A percentile compares a stretch with the other conserved stretches of the same genome.
Evolutionary conservation across 495 filamentous ascomycete species (phyloP).

Genomic region (Daldinia caldariorum): DNA sequence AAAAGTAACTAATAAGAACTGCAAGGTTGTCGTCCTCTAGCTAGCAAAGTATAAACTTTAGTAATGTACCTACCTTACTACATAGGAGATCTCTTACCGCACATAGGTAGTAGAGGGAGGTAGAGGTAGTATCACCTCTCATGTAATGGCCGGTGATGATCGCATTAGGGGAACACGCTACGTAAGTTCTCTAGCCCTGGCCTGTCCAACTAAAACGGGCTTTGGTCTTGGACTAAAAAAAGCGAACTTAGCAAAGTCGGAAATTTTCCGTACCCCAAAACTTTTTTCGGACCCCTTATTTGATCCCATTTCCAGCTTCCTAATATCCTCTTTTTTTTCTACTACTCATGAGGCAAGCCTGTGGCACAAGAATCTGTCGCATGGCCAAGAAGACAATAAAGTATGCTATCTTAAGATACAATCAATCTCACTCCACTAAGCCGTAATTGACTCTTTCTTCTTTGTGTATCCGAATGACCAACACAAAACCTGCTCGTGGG

Average conservation of each 20-base stretch:
- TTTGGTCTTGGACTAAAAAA: neutral
- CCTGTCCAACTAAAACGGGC: constrained; percentile 1
- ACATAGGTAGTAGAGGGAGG: no score
- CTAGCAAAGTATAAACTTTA: no score
- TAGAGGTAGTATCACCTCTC: neutral
- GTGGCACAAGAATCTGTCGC: neutral
- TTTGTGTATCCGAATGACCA: neutral
- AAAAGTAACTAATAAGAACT: constrained; percentile 14
- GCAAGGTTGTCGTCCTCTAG: neutral
- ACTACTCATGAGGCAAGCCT: neutral
- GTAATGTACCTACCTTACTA: no score
- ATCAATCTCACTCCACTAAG: neutral
- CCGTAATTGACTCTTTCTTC: neutral
- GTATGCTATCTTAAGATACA: constrained; percentile 4
- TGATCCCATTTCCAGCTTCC: constrained; percentile 1
- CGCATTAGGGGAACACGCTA: neutral
- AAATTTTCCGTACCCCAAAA: constrained; percentile 21
- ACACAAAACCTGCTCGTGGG: neutral
- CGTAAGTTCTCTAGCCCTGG: neutral
- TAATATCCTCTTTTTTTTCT: neutral
- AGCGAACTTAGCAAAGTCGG: constrained; percentile 14
- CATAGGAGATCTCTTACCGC: no score
- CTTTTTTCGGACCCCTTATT: constrained; percentile 8
- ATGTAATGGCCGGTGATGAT: neutral
- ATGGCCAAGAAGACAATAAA: neutral